Evolutionary conservation across 208 protist genomes (phyloP), one percentile per base, ranked within the genome.

Genomic region (Porcisia deanei): DNA sequence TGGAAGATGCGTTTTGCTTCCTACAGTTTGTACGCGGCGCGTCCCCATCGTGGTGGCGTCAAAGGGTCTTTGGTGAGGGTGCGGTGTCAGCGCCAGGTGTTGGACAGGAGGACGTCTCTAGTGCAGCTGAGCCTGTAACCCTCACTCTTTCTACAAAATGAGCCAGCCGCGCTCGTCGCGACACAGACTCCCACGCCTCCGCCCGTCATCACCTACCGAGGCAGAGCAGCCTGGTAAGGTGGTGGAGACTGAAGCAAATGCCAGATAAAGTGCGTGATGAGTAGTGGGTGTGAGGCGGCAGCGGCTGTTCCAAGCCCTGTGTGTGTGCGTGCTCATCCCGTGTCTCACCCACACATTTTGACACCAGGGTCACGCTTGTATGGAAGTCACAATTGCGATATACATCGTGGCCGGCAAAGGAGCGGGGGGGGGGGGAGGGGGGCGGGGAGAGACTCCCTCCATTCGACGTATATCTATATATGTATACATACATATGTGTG

Each of bases 1-100:
- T 97, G 81, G 89, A 97, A 83, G 89, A 97, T 55, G 76, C 89
- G 53, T 89, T 89, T 34, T 88, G 83, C 37, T 94, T 97, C 64
- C 70, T 95, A 16, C 84, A 95, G 81, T 94, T 97, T 82, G 89
- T 94, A 39, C 87, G 88, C 16, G 92, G 92, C 22, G 87, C 82
- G 18, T 89, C 90, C 16, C 90, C 92, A 53, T 60, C 75, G 18
- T 95, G 88, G 92, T 95, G 86, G 90, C 85, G 84, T 1, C 79
- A 76, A 54, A 83, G 68, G 67, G 73, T 81, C 0, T 79, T 79
- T 58, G 83, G 73, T 7, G 70, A 79, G 7, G 43, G 72, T 30
- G 0, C 67, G 5, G 47, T 39, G 58, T 49, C 58, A 58, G 53
- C 78, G 22, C 30, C 60, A 7, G 73, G 57, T 6, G 30, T 65